Conservation (phyloP, 176 grass and related monocot genomes). For the Stipa capillata region DNA sequence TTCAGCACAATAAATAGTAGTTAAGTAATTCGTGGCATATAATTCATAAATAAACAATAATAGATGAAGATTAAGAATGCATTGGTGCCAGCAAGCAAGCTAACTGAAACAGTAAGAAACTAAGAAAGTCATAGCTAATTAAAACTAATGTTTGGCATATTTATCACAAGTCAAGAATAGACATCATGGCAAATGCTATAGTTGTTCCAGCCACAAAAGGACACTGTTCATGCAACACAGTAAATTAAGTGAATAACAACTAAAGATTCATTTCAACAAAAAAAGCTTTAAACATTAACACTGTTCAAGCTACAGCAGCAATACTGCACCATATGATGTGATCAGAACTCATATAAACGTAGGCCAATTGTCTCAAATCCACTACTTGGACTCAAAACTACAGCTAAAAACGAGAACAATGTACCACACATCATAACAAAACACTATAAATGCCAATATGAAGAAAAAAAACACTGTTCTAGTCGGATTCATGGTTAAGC, state of each 20-base stretch:
- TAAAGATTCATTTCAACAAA: neutral
- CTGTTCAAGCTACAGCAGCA: neutral
- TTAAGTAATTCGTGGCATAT: neutral
- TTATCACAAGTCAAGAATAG: neutral
- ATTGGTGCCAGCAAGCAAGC: neutral
- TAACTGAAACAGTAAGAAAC: neutral
- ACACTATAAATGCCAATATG: neutral
- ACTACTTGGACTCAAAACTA: neutral
- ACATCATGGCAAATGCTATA: neutral
- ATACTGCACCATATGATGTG: neutral
- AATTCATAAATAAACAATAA: neutral
- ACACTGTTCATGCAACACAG: neutral
- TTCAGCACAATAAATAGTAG: neutral
- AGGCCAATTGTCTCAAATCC: neutral
- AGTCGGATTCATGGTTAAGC: neutral
- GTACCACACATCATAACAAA: neutral
- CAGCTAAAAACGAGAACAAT: neutral
- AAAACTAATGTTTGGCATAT: neutral
- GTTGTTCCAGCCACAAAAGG: neutral
- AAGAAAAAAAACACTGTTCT: neutral
- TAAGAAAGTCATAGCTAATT: neutral
- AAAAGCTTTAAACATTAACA: neutral
- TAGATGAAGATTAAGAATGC: neutral
- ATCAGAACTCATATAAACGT: neutral
- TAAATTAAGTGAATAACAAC: neutral